A percentile compares a stretch with the other conserved stretches of the same genome.
Evolutionary conservation across 345 rosid genomes (phyloP).

Genomic region (Zanthoxylum bungeanum): DNA sequence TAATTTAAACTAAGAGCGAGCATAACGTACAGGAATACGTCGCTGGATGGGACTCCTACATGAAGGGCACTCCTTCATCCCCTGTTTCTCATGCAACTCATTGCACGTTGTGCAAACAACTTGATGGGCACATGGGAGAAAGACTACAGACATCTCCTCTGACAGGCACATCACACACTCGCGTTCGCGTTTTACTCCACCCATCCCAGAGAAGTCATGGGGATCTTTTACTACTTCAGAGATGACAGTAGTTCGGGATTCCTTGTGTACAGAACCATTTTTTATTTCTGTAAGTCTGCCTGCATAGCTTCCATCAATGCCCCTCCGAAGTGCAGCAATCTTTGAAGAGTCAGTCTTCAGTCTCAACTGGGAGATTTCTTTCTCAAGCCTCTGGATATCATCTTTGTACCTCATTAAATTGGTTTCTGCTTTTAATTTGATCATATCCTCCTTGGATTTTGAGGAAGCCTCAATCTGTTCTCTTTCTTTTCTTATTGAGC

Average conservation of each 20-base stretch:
- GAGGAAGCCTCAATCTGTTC: constrained; percentile 46
- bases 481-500: constrained; percentile 44
- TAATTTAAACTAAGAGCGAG: constrained; percentile 32
- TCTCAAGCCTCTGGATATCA: constrained; percentile 60
- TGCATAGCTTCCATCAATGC: constrained; percentile 52
- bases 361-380: constrained; percentile 58
- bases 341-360: constrained; percentile 59
- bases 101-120: constrained; percentile 55
- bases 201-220: constrained; percentile 28
- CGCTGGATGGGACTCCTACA: constrained; percentile 50
- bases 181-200: constrained; percentile 65
- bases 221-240: constrained; percentile 31
- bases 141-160: constrained; percentile 54
- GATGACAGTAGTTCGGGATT: constrained; percentile 18
- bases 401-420: constrained; percentile 44
- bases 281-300: constrained; percentile 31
- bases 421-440: constrained; percentile 51
- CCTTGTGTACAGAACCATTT: constrained; percentile 27
- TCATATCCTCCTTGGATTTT: constrained; percentile 48
- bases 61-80: constrained; percentile 77
- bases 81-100: too few species aligned
- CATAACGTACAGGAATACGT: constrained; percentile 41
- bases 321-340: constrained; percentile 64
- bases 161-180: constrained; percentile 95
- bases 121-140: constrained; percentile 61